These are phyloP conservation scores for Microdochium bolleyi DNA, from an alignment of 2,329 filamentous ascomycete genomes.

Conservation along the genomic window DNA sequence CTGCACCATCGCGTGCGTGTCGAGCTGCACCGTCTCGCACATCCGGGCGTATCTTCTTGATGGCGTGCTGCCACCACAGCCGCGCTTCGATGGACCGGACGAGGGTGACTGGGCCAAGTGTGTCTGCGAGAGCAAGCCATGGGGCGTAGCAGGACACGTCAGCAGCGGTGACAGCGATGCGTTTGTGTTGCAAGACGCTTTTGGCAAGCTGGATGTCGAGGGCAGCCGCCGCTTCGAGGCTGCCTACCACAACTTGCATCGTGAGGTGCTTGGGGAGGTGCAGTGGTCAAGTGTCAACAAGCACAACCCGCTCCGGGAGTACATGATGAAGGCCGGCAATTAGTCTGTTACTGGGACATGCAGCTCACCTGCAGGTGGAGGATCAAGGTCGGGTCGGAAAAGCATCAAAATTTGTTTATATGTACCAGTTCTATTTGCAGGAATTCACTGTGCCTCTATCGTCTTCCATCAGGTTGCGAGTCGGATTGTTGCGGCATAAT, in stretches of 20 bases:
- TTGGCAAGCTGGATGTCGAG: neutral
- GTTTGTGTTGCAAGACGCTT: neutral
- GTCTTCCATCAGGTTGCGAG: too few species aligned
- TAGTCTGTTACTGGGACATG: neutral
- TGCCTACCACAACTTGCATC: neutral
- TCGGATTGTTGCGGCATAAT: too few species aligned
- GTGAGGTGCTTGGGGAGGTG: neutral
- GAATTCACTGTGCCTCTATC: too few species aligned
- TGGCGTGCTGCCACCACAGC: slow-evolving; percentile 22
- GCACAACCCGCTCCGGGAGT: neutral
- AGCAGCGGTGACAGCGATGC: neutral
- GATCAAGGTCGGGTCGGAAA: too few species aligned
- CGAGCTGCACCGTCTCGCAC: slow-evolving; percentile 24
- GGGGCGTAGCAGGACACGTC: slow-evolving; percentile 3
- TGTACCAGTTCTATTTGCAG: too few species aligned
- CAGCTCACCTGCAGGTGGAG: too few species aligned
- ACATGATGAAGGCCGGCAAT: neutral
- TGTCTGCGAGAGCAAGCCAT: slow-evolving; percentile 17
- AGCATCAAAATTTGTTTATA: too few species aligned
- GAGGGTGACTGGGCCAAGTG: slow-evolving; percentile 16
- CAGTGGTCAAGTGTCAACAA: neutral
- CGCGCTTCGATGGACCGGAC: slow-evolving; percentile 11
- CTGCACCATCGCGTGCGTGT: slow-evolving; percentile 23
- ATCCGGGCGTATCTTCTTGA: slow-evolving; percentile 25
- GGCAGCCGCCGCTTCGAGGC: neutral